These are phyloP conservation scores for Apostasia ramifera DNA, from an alignment of 106 monocot genomes.

Conservation along the genomic window DNA sequence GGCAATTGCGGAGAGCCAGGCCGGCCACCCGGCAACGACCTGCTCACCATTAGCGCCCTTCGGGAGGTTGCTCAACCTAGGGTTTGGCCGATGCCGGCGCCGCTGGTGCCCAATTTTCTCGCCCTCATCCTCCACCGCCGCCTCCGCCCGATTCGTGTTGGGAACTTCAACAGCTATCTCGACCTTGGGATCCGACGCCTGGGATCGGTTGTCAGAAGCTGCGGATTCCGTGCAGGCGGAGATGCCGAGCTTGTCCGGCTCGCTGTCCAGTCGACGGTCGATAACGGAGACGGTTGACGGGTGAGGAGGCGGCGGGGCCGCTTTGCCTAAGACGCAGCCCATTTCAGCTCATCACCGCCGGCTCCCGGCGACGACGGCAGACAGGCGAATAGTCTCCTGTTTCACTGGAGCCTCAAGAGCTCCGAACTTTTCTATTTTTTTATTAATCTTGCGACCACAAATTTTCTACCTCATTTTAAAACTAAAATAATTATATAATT, in stretches of 20 bases:
- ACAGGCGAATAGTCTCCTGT: background rate
- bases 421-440: too few species aligned
- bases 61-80: constrained; percentile 7
- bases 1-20: constrained; percentile 65
- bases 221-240: background rate
- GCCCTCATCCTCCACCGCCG: background rate
- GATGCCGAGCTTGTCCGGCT: background rate
- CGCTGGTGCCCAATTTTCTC: background rate
- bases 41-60: constrained; percentile 30
- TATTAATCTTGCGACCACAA: too few species aligned
- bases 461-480: too few species aligned
- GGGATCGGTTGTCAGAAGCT: background rate
- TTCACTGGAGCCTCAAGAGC: too few species aligned
- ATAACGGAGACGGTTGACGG: background rate
- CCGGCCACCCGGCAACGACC: constrained; percentile 75
- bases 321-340: constrained; percentile 9
- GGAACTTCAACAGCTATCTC: background rate
- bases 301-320: background rate
- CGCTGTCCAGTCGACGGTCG: background rate
- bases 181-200: background rate
- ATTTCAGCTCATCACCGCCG: constrained; percentile 4
- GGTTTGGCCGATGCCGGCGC: background rate
- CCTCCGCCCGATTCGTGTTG: background rate
- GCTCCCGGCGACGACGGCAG: background rate
- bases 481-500: too few species aligned